These are phyloP conservation scores for Hypomontagnella submonticulosa DNA, from an alignment of 495 filamentous ascomycete genomes.

Conservation along the genomic window DNA sequence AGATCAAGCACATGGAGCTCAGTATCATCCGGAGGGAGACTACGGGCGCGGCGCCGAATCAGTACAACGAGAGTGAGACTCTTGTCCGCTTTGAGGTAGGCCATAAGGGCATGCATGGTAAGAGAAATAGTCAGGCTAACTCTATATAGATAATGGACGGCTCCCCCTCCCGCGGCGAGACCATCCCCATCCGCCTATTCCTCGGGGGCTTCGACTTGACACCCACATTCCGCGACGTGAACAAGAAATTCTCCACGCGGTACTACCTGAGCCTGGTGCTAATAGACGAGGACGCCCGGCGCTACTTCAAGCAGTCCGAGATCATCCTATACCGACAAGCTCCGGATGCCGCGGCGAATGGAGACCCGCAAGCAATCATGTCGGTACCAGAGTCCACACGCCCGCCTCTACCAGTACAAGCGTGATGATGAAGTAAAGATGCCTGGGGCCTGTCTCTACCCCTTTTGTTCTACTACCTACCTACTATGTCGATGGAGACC, in stretches of 20 bases:
- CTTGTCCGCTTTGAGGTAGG: slow-evolving; percentile 95
- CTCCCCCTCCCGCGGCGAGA: slow-evolving; percentile 95
- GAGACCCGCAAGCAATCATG: slow-evolving; percentile 37
- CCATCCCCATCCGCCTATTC: slow-evolving; percentile 97
- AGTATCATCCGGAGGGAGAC: slow-evolving; percentile 98
- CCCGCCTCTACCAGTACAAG: slow-evolving; percentile 34
- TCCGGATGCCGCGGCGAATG: slow-evolving; percentile 62
- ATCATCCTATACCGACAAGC: slow-evolving; percentile 97
- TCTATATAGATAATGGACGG: slow-evolving; percentile 92
- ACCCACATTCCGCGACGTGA: slow-evolving; percentile 98
- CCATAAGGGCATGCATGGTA: neutral
- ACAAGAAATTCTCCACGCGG: slow-evolving; percentile 99
- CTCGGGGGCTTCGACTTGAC: slow-evolving; percentile 98
- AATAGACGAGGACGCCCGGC: slow-evolving; percentile 96
- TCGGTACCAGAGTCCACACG: slow-evolving; percentile 45
- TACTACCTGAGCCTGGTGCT: slow-evolving; percentile 97
- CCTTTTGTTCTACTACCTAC: slow-evolving; percentile 13
- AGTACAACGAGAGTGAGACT: slow-evolving; percentile 99
- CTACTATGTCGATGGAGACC: slow-evolving; percentile 7
- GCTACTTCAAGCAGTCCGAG: slow-evolving; percentile 99
- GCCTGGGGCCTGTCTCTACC: neutral
- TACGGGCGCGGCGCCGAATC: slow-evolving; percentile 97
- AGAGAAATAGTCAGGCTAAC: neutral
- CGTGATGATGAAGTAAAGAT: slow-evolving; percentile 15
- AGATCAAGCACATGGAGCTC: slow-evolving; percentile 99